A percentile compares a stretch with the other conserved stretches of the same genome.
phyloP scores from a whole-genome alignment of 2,329 filamentous ascomycete species.

The Chaetomium sp. region DNA sequence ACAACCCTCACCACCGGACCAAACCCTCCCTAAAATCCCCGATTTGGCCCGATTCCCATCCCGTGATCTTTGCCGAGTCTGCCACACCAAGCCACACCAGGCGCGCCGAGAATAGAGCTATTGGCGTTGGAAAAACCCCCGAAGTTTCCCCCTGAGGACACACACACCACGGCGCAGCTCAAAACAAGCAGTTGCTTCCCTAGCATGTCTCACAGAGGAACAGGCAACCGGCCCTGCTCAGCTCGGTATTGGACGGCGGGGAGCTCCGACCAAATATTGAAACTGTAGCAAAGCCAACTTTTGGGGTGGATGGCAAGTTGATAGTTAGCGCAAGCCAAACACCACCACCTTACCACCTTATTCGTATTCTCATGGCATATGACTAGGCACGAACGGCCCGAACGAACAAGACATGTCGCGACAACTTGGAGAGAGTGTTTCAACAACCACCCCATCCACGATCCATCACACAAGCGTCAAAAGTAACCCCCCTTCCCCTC shows the following conservation, averaged over 20 bases:
- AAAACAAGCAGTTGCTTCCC: neutral
- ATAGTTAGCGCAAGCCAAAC: neutral
- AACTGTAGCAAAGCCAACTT: neutral
- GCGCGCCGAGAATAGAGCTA: neutral
- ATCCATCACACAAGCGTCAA: neutral
- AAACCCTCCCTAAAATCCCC: neutral
- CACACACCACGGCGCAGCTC: conserved; percentile 7
- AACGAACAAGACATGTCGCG: neutral
- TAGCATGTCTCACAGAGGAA: conserved; percentile 13
- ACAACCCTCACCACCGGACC: neutral
- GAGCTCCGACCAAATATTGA: neutral
- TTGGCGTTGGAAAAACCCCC: neutral
- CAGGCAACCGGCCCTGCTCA: neutral
- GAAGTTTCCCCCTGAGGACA: neutral
- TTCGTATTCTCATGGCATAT: too few relatives aligned
- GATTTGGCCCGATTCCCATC: neutral
- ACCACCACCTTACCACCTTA: neutral
- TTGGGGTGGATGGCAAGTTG: neutral
- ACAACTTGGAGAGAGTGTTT: neutral
- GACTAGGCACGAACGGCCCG: neutral
- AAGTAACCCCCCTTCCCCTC: neutral
- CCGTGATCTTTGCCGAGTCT: conserved; percentile 1
- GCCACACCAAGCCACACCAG: conserved; percentile 6
- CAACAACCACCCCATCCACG: neutral
- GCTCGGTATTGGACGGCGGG: neutral